A percentile compares a stretch with the other conserved stretches of the same genome.
These are phyloP conservation scores for Phanerochaete sordida DNA, from an alignment of 768 basidiomycete genomes.

Conservation along the genomic window DNA sequence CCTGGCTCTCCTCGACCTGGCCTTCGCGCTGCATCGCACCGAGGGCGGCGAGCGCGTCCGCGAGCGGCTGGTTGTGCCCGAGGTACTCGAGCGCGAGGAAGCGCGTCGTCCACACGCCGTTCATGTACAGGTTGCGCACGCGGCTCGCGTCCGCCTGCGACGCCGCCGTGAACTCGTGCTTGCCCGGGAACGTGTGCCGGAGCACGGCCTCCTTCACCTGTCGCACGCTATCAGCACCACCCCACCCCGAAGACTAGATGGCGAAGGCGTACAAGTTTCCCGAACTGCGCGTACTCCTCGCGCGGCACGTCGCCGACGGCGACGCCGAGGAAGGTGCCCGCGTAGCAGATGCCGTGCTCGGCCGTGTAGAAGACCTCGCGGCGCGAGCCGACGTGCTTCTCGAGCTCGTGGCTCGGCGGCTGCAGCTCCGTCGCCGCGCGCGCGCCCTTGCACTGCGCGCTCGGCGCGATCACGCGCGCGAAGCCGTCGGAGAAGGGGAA, in stretches of 20 bases:
- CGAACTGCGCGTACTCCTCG: not conserved
- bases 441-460: not conserved
- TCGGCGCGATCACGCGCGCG: not conserved
- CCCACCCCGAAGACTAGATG: not conserved
- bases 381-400: not conserved
- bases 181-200: not conserved
- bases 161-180: not conserved
- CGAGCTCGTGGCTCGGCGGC: not conserved
- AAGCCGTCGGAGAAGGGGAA: not conserved
- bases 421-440: not conserved
- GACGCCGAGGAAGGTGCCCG: not conserved
- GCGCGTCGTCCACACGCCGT: not conserved
- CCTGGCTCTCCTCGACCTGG: not conserved
- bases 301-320: not conserved
- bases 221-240: not conserved
- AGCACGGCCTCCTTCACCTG: not conserved
- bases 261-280: not conserved
- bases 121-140: not conserved
- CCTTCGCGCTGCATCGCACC: not conserved
- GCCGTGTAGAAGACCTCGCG: not conserved
- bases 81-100: not conserved
- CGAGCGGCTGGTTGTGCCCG: not conserved
- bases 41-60: not conserved
- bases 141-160: too few relatives aligned
- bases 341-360: not conserved